phyloP scores from a whole-genome alignment of 2,329 filamentous ascomycete genomes.

The Neurospora sp. region DNA sequence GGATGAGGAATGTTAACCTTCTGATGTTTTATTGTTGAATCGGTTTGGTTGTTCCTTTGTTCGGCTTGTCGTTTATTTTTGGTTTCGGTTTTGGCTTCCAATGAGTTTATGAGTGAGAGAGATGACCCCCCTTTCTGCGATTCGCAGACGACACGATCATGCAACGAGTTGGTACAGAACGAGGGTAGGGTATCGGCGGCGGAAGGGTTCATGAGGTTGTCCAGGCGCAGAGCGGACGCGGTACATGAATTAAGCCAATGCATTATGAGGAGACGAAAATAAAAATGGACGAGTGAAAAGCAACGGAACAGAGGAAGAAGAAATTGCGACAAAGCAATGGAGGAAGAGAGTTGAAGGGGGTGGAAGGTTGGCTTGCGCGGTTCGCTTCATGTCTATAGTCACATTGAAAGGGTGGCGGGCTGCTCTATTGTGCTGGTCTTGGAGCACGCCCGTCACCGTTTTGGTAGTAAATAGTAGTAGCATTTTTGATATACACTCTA shows the following conservation, averaged over 20 bases:
- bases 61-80: not conserved
- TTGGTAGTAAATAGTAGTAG: not conserved
- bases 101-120: not conserved
- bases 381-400: not conserved
- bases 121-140: not conserved
- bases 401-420: not conserved
- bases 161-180: not conserved
- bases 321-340: constrained; percentile 2
- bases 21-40: not conserved
- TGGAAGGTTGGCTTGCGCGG: not conserved
- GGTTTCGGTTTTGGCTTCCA: not conserved
- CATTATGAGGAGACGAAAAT: not conserved
- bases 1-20: not conserved
- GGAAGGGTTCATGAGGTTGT: not conserved
- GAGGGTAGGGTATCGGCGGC: not conserved
- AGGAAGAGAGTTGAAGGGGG: constrained; percentile 11
- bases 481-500: not conserved
- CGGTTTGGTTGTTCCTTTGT: not conserved
- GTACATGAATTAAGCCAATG: not conserved
- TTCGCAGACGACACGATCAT: not conserved
- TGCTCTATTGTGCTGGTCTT: not conserved
- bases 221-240: not conserved
- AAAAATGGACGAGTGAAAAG: not conserved
- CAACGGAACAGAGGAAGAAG: not conserved
- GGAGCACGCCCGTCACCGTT: not conserved